A percentile compares a stretch with the other conserved stretches of the same genome.
Evolutionary conservation across 495 filamentous ascomycete genomes (phyloP).

Genomic region (Penicillium pancosmium): DNA sequence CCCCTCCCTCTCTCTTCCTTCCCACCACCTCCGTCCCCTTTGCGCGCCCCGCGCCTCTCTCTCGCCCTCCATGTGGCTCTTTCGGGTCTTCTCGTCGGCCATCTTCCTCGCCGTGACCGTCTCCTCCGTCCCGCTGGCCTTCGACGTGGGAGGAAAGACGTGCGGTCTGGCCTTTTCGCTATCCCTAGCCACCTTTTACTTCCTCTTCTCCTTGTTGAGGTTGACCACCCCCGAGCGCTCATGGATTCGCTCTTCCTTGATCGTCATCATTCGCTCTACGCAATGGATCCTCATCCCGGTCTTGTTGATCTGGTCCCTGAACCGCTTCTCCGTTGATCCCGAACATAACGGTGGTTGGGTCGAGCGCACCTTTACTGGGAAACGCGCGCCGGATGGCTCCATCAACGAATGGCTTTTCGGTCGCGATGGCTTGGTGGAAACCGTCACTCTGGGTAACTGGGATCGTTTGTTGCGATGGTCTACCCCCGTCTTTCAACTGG

Average conservation of each 20-base stretch:
- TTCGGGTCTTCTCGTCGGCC: slow-evolving; percentile 70
- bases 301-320: slow-evolving; percentile 90
- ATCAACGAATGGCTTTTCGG: slow-evolving; percentile 85
- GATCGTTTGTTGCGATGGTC: slow-evolving; percentile 88
- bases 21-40: slow-evolving; percentile 10
- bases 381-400: slow-evolving; percentile 62
- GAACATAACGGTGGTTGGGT: slow-evolving; percentile 74
- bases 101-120: slow-evolving; percentile 86
- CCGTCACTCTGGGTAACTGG: slow-evolving; percentile 80
- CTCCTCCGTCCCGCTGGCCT: slow-evolving; percentile 90
- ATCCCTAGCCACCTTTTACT: slow-evolving; percentile 84
- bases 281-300: slow-evolving; percentile 84
- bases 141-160: slow-evolving; percentile 94
- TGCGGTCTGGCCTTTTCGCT: slow-evolving; percentile 92
- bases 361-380: slow-evolving; percentile 73
- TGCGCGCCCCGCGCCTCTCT: slow-evolving; percentile 21
- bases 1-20: slow-evolving; percentile 3
- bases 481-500: slow-evolving; percentile 91
- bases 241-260: slow-evolving; percentile 67
- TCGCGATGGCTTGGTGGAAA: slow-evolving; percentile 75
- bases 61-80: slow-evolving; percentile 62
- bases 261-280: slow-evolving; percentile 64
- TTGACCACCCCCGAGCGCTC: slow-evolving; percentile 80
- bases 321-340: slow-evolving; percentile 84
- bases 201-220: slow-evolving; percentile 78